Base-by-base conservation (phyloP, 2,329 filamentous ascomycete species). In the Ascochyta lentis region DNA sequence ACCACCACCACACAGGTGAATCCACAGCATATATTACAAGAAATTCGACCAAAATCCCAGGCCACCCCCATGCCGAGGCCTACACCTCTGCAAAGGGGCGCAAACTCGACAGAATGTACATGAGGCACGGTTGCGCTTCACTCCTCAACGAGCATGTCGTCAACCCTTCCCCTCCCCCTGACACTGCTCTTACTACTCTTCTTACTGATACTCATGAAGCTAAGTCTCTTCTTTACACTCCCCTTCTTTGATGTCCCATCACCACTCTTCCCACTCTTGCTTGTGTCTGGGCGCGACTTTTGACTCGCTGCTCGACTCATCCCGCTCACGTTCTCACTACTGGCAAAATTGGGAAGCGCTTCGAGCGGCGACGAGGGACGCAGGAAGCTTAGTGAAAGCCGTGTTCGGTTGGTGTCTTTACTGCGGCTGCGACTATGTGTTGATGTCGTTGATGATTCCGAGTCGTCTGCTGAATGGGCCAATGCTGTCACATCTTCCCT, bases 181-280 rank as follows among this genome's bases (percentile, higher is more conserved):
- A 75, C 80, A 70, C 79, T 83, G 55, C 68, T 78, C 72, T 86
- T 88, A 69, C 83, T 86, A 41, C 79, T 79, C 78, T 90, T 91
- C 73, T 87, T 88, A 27, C 89, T 88, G 46, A 92, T 81, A 72
- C 89, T 90, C 68, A 96, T 80, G 67, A 92, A 80, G 72, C 90
- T 95, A 63, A 96, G 81, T 68, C 92, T 80, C 78, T 92, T 94
- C 77, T 88, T 86, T 63, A 96, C 84, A 54, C 87, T 85, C 48
- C 66, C 67, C 29, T 64, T 72, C 13, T 84, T 84, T 48, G 60
- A 54, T 24, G 82, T 81, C 52, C 76, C 72, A 34, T 78, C 69
- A 26, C 73, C 69, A 45, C 74, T 78, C 39, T 82, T 74, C 37
- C 72, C 68, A 34, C 76, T 80, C 56, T 70, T 73, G 46, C 68